Evolutionary conservation across 2,329 filamentous ascomycete species (phyloP), one percentile per base, ranked within the genome.

Genomic region (Didymella pinodella): DNA sequence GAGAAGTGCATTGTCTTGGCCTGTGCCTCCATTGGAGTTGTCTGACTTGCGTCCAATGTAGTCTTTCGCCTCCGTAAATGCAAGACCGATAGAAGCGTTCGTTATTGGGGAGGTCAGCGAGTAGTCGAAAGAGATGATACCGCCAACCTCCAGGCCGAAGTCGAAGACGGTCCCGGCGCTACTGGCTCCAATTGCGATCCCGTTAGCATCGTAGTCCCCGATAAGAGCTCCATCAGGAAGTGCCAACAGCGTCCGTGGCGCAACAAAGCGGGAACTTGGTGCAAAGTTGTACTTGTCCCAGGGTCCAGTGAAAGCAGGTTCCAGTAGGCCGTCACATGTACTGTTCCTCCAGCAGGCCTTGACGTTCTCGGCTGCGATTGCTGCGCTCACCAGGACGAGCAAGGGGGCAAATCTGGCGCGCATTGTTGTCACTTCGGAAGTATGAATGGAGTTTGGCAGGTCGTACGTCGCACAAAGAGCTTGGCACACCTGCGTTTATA

Each of bases 131-230:
- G 79, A 81, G 5, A 84, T 74, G 54, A 86, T 81, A 5, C 85
- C 85, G 36, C 85, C 85, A 5, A 87, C 84, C 67, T 87, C 84
- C 25, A 80, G 76, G 4, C 84, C 85, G 67, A 88, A 88, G 69
- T 88, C 85, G 56, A 86, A 85, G 1, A 86, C 81, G 2, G 16
- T 34, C 4, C 54, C 54, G 0, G 40, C 28, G 28, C 43, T 57
- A 14, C 10, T 22, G 51, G 54, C 26, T 22, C 31, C 2, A 14
- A 57, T 36, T 0, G 1, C 22, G 2, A 43, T 41, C 5, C 8
- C 26, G 11, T 32, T 20, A 6, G 32, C n/a, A 14, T 34, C 16
- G 22, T 57, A 51, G 0, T 22, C 11, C 2, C 12, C 43, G 5
- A 22, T 6, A 4, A 7, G 8, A n/a, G 22, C n/a, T n/a, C 54